phyloP scores from a whole-genome alignment of 371 early-diverging fungal species.

The Dinochytrium kinnereticum region DNA sequence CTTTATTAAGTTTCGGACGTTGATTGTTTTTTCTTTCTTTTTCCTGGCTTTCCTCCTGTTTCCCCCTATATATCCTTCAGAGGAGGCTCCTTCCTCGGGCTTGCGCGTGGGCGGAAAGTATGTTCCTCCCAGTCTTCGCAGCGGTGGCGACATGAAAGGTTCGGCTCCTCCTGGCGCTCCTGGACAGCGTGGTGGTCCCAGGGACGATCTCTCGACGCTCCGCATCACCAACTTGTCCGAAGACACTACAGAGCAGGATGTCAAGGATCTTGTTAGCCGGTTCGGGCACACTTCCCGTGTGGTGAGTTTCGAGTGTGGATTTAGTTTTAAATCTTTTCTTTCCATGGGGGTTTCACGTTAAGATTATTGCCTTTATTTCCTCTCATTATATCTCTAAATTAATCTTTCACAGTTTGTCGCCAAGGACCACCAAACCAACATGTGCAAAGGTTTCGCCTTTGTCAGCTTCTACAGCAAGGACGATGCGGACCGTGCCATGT shows the following conservation, averaged over 20 bases:
- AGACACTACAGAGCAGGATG: conserved; percentile 86
- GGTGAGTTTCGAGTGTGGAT: conserved; percentile 34
- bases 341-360: neutral
- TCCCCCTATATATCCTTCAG: neutral
- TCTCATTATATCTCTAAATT: neutral
- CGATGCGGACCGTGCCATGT: conserved; percentile 84
- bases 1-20: too few species aligned
- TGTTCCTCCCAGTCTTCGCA: conserved; percentile 86
- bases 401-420: conserved; percentile 67
- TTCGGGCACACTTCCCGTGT: conserved; percentile 71
- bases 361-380: neutral
- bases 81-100: conserved; percentile 13
- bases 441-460: conserved; percentile 96
- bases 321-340: conserved; percentile 6
- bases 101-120: conserved; percentile 47
- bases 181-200: conserved; percentile 48
- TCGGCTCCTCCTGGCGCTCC: conserved; percentile 6
- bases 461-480: conserved; percentile 82
- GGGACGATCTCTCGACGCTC: conserved; percentile 86
- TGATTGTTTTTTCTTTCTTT: too few species aligned
- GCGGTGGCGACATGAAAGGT: conserved; percentile 47
- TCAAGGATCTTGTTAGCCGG: conserved; percentile 84
- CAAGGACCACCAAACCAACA: conserved; percentile 81
- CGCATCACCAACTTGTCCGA: conserved; percentile 97
- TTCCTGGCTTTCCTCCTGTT: too few species aligned